A percentile compares a stretch with the other conserved stretches of the same genome.
phyloP scores from a whole-genome alignment of 257 asterid species.

The Salvia miltiorrhiza region DNA sequence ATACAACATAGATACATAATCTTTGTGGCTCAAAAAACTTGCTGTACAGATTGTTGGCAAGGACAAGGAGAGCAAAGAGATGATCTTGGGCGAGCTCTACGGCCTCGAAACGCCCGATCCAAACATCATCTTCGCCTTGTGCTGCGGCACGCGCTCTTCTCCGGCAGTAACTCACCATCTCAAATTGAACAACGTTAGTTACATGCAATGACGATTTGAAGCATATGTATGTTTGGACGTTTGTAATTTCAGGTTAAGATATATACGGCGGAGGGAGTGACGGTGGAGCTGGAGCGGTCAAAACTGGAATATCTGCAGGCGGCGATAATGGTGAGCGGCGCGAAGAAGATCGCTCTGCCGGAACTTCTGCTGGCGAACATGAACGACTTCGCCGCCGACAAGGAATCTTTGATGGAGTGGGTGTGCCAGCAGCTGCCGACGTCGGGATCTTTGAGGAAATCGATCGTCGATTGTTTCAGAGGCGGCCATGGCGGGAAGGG shows the following conservation, averaged over 20 bases:
- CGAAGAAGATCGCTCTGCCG: conserved; percentile 59
- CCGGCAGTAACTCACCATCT: conserved; percentile 81
- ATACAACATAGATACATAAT: too few species aligned
- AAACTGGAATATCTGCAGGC: conserved; percentile 82
- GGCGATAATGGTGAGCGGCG: conserved; percentile 56
- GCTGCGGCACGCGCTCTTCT: conserved; percentile 87
- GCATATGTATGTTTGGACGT: background rate
- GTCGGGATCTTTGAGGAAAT: conserved; percentile 73
- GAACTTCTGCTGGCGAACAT: conserved; percentile 67
- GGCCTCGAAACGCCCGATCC: conserved; percentile 67
- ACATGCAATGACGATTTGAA: too few species aligned
- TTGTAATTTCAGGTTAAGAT: conserved; percentile 55
- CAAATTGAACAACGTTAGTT: background rate
- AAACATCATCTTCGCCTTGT: conserved; percentile 69
- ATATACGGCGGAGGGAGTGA: conserved; percentile 75
- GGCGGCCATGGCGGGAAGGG: conserved; percentile 37
- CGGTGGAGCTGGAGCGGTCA: conserved; percentile 63
- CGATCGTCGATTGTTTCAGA: conserved; percentile 71
- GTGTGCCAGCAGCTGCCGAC: conserved; percentile 80
- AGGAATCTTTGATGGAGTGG: conserved; percentile 66
- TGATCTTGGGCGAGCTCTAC: conserved; percentile 39
- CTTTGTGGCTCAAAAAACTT: too few species aligned
- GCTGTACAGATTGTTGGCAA: conserved; percentile 29
- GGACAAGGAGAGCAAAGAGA: conserved; percentile 34
- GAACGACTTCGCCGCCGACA: conserved; percentile 51